phyloP scores from a whole-genome alignment of 495 filamentous ascomycete genomes.

The Hypoxylon trugodes region DNA sequence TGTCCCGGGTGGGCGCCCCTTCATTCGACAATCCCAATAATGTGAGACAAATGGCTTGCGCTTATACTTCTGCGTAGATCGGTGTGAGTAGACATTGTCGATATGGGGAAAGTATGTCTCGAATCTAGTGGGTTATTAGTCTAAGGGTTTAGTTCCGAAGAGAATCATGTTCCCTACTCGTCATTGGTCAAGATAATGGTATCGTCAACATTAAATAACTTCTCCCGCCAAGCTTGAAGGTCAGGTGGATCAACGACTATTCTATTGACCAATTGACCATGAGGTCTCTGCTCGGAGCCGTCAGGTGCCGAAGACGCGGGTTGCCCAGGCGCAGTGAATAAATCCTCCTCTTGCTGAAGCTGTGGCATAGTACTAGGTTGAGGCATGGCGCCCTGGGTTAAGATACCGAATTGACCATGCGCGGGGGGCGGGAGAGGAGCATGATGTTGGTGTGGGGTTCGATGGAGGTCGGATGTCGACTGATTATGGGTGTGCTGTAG shows the following conservation, averaged over 20 bases:
- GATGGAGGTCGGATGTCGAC: constrained; percentile 43
- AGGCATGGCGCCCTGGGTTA: constrained; percentile 49
- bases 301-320: constrained; percentile 42
- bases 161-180: constrained; percentile 65
- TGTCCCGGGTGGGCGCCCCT: constrained; percentile 83
- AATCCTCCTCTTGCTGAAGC: constrained; percentile 47
- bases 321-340: constrained; percentile 30
- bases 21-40: constrained; percentile 92
- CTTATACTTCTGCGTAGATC: constrained; percentile 87
- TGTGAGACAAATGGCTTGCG: constrained; percentile 83
- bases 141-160: constrained; percentile 24
- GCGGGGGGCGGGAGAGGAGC: constrained; percentile 28
- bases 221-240: constrained; percentile 76
- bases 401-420: constrained; percentile 55
- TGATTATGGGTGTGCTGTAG: constrained; percentile 38
- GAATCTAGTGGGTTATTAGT: constrained; percentile 62
- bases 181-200: constrained; percentile 79
- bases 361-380: constrained; percentile 49
- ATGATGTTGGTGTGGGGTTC: constrained; percentile 49
- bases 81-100: constrained; percentile 92
- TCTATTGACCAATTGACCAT: constrained; percentile 62
- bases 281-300: constrained; percentile 55
- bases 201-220: constrained; percentile 80
- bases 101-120: constrained; percentile 89
- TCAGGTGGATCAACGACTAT: constrained; percentile 72